Percentiles rank a stretch among this genome's conserved stretches.
Conservation (phyloP, 352 stramenopile species). For the Thalassiosira hispida region DNA sequence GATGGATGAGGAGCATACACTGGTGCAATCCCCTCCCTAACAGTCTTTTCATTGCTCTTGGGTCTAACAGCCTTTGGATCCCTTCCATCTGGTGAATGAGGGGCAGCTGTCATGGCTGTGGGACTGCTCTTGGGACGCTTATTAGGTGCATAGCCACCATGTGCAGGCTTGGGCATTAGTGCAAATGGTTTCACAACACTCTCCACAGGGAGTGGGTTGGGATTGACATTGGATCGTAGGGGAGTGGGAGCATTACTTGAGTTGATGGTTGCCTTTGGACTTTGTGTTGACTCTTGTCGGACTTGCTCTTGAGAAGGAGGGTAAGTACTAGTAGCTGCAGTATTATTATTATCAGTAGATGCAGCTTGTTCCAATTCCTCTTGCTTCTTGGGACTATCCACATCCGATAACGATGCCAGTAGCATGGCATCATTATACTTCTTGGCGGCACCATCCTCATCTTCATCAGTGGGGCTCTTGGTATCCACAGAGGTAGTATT, state of each 20-base stretch:
- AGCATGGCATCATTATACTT: constrained; percentile 55
- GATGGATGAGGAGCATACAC: constrained; percentile 1
- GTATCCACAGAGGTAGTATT: no score
- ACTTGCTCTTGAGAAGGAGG: background rate
- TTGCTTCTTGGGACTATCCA: constrained; percentile 30
- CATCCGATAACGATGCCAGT: constrained; percentile 52
- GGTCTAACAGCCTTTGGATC: constrained; percentile 28
- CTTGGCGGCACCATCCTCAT: background rate
- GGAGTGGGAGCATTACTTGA: constrained; percentile 26
- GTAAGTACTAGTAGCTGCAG: background rate
- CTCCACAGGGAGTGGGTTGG: background rate
- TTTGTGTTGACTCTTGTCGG: background rate
- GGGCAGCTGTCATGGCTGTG: background rate
- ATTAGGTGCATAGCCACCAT: background rate
- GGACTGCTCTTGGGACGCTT: background rate
- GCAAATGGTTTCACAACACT: constrained; percentile 30
- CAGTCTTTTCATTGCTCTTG: constrained; percentile 11
- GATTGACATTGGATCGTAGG: constrained; percentile 39
- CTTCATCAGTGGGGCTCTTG: constrained; percentile 1
- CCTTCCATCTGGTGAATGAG: constrained; percentile 17
- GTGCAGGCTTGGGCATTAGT: constrained; percentile 44
- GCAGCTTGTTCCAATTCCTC: background rate
- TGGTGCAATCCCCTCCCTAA: background rate
- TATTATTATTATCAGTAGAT: background rate
- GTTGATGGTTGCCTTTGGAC: background rate